These are phyloP conservation scores for Metschnikowia aberdeeniae DNA, from an alignment of 805 yeast species.

Conservation along the genomic window DNA sequence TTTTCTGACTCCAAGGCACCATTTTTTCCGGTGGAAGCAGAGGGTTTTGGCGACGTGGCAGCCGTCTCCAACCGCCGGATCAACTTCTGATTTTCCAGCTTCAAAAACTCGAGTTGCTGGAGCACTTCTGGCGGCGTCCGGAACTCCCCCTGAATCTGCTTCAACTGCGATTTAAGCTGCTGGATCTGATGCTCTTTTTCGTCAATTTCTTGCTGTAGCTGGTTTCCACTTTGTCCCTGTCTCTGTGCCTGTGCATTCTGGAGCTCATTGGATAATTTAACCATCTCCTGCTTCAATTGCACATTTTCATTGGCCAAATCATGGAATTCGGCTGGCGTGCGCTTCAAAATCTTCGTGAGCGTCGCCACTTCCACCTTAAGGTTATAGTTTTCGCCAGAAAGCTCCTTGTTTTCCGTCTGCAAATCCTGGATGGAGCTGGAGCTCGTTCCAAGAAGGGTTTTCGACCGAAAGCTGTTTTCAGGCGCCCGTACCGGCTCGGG, in stretches of 20 bases:
- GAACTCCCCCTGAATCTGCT: conserved; percentile 2
- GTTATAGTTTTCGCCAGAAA: conserved; percentile 42
- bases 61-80: conserved; percentile 13
- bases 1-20: conserved; percentile 10
- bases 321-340: conserved; percentile 40
- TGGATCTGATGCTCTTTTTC: conserved; percentile 13
- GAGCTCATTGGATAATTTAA: conserved; percentile 7
- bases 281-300: conserved; percentile 19
- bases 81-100: conserved; percentile 19
- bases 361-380: conserved; percentile 43
- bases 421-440: conserved; percentile 22
- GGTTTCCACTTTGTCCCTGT: background rate
- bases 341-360: conserved; percentile 34
- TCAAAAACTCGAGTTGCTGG: conserved; percentile 17
- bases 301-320: conserved; percentile 38
- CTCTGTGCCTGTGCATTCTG: background rate
- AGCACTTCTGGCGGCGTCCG: conserved; percentile 15
- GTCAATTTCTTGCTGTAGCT: conserved; percentile 6
- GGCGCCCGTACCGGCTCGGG: conserved; percentile 1
- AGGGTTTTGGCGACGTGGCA: background rate
- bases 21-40: conserved; percentile 1
- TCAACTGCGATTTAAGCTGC: conserved; percentile 5
- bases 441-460: conserved; percentile 7
- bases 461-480: background rate
- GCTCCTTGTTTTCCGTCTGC: conserved; percentile 23